phyloP scores from a whole-genome alignment of 2,329 filamentous ascomycete genomes.

The Thelonectria olida region DNA sequence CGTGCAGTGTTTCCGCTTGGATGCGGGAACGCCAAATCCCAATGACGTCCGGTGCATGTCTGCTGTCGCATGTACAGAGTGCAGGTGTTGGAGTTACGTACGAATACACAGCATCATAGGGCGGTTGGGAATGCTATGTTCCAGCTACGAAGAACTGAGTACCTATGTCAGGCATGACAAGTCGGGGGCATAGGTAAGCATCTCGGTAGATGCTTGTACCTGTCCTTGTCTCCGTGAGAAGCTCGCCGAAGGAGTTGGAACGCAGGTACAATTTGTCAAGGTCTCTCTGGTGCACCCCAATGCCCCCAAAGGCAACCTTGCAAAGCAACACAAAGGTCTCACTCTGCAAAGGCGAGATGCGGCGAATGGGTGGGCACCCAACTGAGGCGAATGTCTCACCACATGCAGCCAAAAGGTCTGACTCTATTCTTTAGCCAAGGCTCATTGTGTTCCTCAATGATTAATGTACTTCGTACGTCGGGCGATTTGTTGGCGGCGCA shows the following conservation, averaged over 20 bases:
- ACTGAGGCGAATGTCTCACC: constrained; percentile 14
- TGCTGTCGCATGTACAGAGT: background rate
- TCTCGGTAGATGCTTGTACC: no score
- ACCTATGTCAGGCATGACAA: no score
- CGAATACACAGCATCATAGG: no score
- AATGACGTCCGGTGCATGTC: constrained; percentile 5
- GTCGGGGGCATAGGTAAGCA: no score
- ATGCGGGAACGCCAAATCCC: constrained; percentile 13
- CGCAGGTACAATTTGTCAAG: constrained; percentile 16
- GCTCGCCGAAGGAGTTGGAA: constrained; percentile 7
- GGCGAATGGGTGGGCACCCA: background rate
- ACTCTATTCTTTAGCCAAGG: no score
- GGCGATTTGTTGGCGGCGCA: no score
- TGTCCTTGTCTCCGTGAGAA: background rate
- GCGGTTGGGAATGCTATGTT: constrained; percentile 3
- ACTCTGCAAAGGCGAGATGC: background rate
- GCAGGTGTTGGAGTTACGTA: no score
- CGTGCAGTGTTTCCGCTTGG: constrained; percentile 18
- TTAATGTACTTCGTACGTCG: background rate
- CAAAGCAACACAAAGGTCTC: background rate
- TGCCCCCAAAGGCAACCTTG: background rate
- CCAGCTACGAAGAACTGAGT: no score
- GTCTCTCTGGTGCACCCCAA: no score
- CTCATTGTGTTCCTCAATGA: constrained; percentile 15
- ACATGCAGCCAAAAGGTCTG: constrained; percentile 15